Percentiles rank a stretch among this genome's conserved stretches.
Conservation (phyloP, 2,329 filamentous ascomycete species). For the Pyrenophora tritici-repentis region DNA sequence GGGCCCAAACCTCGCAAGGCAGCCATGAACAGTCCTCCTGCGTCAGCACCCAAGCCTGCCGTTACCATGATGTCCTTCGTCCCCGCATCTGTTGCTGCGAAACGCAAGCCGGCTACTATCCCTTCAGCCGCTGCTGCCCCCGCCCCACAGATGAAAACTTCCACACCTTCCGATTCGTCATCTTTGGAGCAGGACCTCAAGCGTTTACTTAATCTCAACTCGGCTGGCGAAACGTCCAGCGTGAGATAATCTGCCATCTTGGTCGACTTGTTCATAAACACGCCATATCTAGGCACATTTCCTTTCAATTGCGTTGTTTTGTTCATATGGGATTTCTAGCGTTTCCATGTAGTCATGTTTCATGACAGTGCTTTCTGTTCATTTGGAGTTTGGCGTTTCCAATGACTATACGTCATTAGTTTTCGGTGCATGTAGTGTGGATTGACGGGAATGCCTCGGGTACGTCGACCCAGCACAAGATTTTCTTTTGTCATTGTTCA, state of each 20-base stretch:
- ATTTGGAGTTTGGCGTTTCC: conserved; percentile 27
- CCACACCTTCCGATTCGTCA: conserved; percentile 26
- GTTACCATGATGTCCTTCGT: conserved; percentile 42
- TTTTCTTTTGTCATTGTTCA: conserved; percentile 22
- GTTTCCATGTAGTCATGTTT: conserved; percentile 27
- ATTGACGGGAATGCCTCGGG: conserved; percentile 11
- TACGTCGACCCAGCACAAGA: conserved; percentile 9
- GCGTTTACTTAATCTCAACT: conserved; percentile 42
- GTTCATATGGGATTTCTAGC: conserved; percentile 27
- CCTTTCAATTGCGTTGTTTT: conserved; percentile 24
- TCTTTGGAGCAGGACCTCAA: conserved; percentile 45
- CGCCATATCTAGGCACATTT: conserved; percentile 7
- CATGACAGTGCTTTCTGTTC: conserved; percentile 23
- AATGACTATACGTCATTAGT: conserved; percentile 21
- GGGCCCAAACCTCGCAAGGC: conserved; percentile 18
- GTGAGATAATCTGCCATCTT: conserved; percentile 27
- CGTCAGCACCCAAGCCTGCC: conserved; percentile 26
- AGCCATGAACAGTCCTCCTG: conserved; percentile 16
- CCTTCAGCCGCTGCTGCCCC: conserved; percentile 20
- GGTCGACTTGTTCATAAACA: conserved; percentile 26
- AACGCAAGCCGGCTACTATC: conserved; percentile 30
- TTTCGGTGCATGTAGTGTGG: conserved; percentile 17
- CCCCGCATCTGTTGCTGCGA: conserved; percentile 45
- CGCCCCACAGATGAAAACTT: conserved; percentile 14
- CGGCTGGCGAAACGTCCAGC: conserved; percentile 26